Base-by-base conservation (phyloP, 345 rosid species). In the Eucalyptus viminalis region DNA sequence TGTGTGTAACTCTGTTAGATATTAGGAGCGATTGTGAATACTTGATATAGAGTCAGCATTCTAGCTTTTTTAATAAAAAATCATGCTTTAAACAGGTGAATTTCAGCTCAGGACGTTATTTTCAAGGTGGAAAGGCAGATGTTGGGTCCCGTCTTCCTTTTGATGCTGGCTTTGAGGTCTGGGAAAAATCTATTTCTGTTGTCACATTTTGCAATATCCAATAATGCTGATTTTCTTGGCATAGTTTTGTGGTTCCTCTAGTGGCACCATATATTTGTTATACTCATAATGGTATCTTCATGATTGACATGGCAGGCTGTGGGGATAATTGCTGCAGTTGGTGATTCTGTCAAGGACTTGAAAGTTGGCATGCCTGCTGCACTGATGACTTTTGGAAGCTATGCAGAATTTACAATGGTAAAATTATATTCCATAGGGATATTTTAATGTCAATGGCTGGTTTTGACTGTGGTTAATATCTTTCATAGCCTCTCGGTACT, bases 161-260 rank as follows among this genome's bases (percentile, higher is more conserved):
- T 89, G 98, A 97, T 94, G 97, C 98, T 90, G 99, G 99, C 89
- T 97, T 97, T 92, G 99, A 97, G 98, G 99, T 97, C 49, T 49
- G 54, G 65, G 50, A 81, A 50, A 81, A 14, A 80, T 49, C 21
- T 37, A 53, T 27, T 56, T 15, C 51, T 50, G 56, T 40, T 76
- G 62, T 27, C 80, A 6, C 49, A 25, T 45, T 40, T 40, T 31
- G 89, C 45, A 87, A 53, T 49, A 58, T 45, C 24, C 17, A 37
- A 43, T 45, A 62, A 37, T 11, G 14, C 43, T 11, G 81, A 72
- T 72, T 72, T 5, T 72, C 14, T 37, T 72, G 81, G 81, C 83
- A 76, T 76, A 76, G 45, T 76, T 69, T 34, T 21, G 83, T 11
- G 14, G 83, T 37, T 76, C 83, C 83, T 37, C 83, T 76, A 6